Evolutionary conservation across 2,329 filamentous ascomycete species (phyloP).

Genomic region (Ophiostoma tasmaniense): DNA sequence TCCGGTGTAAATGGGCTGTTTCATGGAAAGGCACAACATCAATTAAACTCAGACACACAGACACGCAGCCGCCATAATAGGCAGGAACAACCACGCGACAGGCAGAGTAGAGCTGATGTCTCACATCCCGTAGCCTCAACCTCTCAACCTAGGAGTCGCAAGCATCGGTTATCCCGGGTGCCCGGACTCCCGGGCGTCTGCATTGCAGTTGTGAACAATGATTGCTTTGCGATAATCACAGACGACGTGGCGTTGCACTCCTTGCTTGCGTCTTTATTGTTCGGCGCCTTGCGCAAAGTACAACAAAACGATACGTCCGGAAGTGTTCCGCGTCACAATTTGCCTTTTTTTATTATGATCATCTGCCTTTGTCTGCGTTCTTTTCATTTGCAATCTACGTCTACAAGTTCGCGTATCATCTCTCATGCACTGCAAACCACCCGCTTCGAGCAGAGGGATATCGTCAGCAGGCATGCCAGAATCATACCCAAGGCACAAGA

Average conservation of each 20-base stretch:
- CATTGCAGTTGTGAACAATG: not conserved
- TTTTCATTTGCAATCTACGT: not conserved
- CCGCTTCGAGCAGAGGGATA: not conserved
- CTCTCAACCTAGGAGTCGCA: no score
- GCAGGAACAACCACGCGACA: not conserved
- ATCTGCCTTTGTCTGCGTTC: not conserved
- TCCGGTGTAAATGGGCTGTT: not conserved
- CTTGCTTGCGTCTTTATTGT: not conserved
- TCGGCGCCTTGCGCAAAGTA: no score
- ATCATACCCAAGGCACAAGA: not conserved
- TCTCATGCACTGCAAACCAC: not conserved
- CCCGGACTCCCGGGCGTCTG: not conserved
- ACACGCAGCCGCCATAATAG: not conserved
- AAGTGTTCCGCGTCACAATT: not conserved
- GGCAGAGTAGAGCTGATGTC: not conserved
- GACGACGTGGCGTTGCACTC: not conserved
- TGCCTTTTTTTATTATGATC: not conserved
- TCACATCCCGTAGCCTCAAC: not conserved
- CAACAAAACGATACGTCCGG: not conserved
- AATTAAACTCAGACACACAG: no score
- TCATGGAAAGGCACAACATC: not conserved
- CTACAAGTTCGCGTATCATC: not conserved
- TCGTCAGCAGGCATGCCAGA: not conserved
- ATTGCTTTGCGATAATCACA: not conserved
- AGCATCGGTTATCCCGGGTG: not conserved